Evolutionary conservation across 2,329 filamentous ascomycete genomes (phyloP).

Genomic region (Metarhizium album): DNA sequence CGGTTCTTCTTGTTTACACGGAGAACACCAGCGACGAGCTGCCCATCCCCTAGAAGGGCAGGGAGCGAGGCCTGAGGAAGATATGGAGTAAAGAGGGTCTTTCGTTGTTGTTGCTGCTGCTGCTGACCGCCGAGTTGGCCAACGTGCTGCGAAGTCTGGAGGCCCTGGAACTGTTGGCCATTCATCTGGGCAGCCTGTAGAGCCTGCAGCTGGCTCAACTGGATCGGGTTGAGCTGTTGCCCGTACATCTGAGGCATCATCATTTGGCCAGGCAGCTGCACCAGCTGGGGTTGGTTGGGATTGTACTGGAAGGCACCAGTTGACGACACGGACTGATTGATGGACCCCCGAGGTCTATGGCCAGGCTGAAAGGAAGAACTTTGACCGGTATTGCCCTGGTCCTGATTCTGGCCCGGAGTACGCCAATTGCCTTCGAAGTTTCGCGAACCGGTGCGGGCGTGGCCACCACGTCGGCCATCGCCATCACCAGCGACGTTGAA

Average conservation of each 20-base stretch:
- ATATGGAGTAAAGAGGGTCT: slow-evolving; percentile 97
- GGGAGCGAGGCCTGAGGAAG: slow-evolving; percentile 89
- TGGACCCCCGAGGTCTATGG: slow-evolving; percentile 74
- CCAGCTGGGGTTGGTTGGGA: slow-evolving; percentile 64
- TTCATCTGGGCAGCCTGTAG: slow-evolving; percentile 81
- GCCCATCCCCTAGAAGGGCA: slow-evolving; percentile 79
- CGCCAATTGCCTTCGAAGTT: slow-evolving; percentile 99
- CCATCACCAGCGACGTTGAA: slow-evolving; percentile 38
- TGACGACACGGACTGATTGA: slow-evolving; percentile 75
- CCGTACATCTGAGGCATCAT: slow-evolving; percentile 78
- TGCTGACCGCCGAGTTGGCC: slow-evolving; percentile 49
- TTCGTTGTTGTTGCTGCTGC: slow-evolving; percentile 75
- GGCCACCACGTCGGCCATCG: slow-evolving; percentile 70
- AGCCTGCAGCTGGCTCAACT: slow-evolving; percentile 82
- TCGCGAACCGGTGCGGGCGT: slow-evolving; percentile 72
- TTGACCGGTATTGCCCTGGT: slow-evolving; percentile 40
- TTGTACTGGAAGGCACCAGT: slow-evolving; percentile 81
- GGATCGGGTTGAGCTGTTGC: slow-evolving; percentile 81
- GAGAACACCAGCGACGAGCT: slow-evolving; percentile 90
- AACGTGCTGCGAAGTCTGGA: slow-evolving; percentile 62
- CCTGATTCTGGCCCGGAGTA: slow-evolving; percentile 60
- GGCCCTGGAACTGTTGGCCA: slow-evolving; percentile 60
- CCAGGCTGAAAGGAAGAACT: slow-evolving; percentile 78
- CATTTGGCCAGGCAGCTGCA: slow-evolving; percentile 79
- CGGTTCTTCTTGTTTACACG: slow-evolving; percentile 99